Evolutionary conservation across 345 rosid genomes (phyloP), one percentile per base, ranked within the genome.

Genomic region (Gossypium mustelinum): DNA sequence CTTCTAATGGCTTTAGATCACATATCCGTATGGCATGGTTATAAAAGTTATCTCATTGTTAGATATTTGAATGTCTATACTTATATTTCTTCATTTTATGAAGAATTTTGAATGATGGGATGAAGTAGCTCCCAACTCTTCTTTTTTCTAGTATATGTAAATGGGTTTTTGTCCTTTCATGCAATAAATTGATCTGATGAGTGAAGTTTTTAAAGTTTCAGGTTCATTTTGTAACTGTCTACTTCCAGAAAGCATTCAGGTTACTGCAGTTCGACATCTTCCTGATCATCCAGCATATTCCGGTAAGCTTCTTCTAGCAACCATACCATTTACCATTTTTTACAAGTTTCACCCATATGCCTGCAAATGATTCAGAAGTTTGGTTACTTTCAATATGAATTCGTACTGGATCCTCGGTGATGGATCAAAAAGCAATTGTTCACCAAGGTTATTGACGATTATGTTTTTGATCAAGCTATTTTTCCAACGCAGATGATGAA

Each of bases 201-300:
- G n/a, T 27, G 24, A 22, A 60, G 29, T 64, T 16, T 79, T 82
- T 78, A 29, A 78, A 61, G 82, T 86, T 87, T 85, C 87, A 95
- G 98, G 98, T 83, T 88, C 97, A 39, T 93, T 91, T 82, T 95
- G 97, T 82, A 90, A 88, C 81, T 95, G 98, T 78, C 86, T 95
- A 77, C 86, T 95, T 75, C 99, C 98, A 29, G 93, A 91, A 80
- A 93, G 89, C 81, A 85, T 95, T 79, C 98, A 90, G 84, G 84
- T 89, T 56, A 83, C 90, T 54, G 90, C 97, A 60, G 97, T 93
- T 84, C 76, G 84, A 77, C 93, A 89, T 89, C 88, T 87, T 75
- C 89, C 97, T 1, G 92, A 93, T 78, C 93, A 81, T 81, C 87
- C 89, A 54, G 78, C 84, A 24, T 86, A 77, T 81, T 90, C 96